phyloP scores from a whole-genome alignment of 352 stramenopile genomes.

The Phytophthora fragariae region DNA sequence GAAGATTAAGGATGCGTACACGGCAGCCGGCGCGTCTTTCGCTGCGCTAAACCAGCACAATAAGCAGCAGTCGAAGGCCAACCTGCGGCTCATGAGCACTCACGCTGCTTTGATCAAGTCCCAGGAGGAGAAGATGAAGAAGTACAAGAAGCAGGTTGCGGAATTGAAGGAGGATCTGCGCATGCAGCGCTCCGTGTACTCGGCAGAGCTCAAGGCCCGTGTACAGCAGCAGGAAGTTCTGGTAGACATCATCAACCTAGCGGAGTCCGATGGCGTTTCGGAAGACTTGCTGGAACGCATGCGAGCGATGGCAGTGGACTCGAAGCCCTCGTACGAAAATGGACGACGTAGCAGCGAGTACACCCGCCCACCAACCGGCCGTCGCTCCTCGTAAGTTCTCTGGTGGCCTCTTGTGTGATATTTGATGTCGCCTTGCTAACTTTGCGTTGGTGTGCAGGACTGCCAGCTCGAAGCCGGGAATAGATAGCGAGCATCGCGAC shows the following conservation, averaged over 20 bases:
- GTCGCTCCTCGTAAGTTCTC: slow-evolving; percentile 42
- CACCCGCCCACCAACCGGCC: slow-evolving; percentile 11
- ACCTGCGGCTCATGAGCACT: slow-evolving; percentile 90
- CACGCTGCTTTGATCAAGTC: slow-evolving; percentile 88
- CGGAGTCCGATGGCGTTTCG: slow-evolving; percentile 61
- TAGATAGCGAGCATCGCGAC: slow-evolving; percentile 40
- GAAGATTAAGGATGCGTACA: slow-evolving; percentile 94
- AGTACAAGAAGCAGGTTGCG: slow-evolving; percentile 87
- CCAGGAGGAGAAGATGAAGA: slow-evolving; percentile 92
- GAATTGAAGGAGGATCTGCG: slow-evolving; percentile 86
- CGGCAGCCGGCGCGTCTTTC: slow-evolving; percentile 92
- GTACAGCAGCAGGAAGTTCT: slow-evolving; percentile 50
- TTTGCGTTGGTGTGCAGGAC: slow-evolving; percentile 16
- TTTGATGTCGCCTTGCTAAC: slow-evolving; percentile 17
- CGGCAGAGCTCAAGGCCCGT: slow-evolving; percentile 75
- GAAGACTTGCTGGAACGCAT: slow-evolving; percentile 57
- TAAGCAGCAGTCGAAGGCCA: slow-evolving; percentile 94
- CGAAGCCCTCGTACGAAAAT: slow-evolving; percentile 74
- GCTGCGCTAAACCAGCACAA: slow-evolving; percentile 94
- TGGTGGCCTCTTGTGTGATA: neutral
- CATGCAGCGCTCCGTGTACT: slow-evolving; percentile 85
- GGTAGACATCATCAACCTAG: slow-evolving; percentile 55
- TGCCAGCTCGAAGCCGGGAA: slow-evolving; percentile 25
- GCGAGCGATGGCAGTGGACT: slow-evolving; percentile 70
- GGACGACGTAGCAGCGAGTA: slow-evolving; percentile 42